Conservation (phyloP, 768 basidiomycete genomes). For the Mycena alexandri region DNA sequence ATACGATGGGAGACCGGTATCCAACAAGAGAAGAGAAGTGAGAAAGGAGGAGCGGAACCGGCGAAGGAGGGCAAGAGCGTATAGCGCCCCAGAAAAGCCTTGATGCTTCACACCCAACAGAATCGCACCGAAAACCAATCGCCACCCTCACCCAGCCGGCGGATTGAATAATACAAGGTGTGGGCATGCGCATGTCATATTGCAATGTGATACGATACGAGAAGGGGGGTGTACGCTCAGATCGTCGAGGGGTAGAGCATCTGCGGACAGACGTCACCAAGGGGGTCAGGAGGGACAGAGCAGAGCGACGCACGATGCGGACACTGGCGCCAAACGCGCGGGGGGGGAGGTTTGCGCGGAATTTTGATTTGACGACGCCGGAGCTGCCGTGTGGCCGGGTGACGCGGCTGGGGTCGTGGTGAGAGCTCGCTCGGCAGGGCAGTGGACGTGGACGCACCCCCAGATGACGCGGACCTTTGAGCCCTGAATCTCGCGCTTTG, state of each 20-base stretch:
- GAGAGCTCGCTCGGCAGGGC: too few relatives aligned
- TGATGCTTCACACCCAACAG: too few relatives aligned
- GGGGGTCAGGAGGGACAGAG: too few relatives aligned
- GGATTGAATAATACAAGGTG: too few relatives aligned
- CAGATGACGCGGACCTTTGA: conserved; percentile 98
- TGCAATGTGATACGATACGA: conserved; percentile 52
- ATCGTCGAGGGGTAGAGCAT: conserved; percentile 95
- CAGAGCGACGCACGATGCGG: conserved; percentile 77
- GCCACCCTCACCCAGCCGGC: too few relatives aligned
- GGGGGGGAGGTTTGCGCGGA: conserved; percentile 94
- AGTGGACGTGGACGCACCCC: conserved; percentile 76
- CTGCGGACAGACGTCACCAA: too few relatives aligned
- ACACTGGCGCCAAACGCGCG: conserved; percentile 93
- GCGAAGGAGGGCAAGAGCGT: too few relatives aligned
- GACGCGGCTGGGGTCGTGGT: conserved; percentile 71
- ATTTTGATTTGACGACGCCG: conserved; percentile 98
- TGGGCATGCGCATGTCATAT: conserved; percentile 55
- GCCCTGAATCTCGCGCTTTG: conserved; percentile 93
- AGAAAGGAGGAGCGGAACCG: too few relatives aligned
- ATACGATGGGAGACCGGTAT: too few relatives aligned
- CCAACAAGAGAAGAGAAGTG: too few relatives aligned
- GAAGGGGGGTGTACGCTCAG: conserved; percentile 59
- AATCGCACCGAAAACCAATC: too few relatives aligned
- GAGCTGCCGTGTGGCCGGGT: conserved; percentile 95
- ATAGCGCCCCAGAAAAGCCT: too few relatives aligned